These are phyloP conservation scores for Capniomyces stellatus DNA, from an alignment of 371 early-diverging fungal species.

Conservation along the genomic window DNA sequence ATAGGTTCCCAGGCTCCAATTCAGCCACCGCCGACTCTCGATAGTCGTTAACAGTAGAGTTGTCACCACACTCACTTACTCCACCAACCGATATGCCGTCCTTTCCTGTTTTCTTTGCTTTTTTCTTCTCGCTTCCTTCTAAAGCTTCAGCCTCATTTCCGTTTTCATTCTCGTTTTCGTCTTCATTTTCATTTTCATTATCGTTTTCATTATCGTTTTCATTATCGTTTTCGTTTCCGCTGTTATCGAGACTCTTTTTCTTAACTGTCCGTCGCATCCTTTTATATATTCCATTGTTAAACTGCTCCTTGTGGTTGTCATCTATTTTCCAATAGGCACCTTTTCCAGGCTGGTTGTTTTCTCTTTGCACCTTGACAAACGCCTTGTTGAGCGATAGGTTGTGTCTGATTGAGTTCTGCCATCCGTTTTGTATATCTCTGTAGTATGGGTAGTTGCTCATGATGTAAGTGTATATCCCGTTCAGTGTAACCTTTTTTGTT, in stretches of 20 bases:
- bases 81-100: no score
- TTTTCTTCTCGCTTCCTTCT: background rate
- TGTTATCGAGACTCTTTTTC: background rate
- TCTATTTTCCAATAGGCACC: slow-evolving; percentile 81
- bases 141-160: background rate
- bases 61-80: no score
- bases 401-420: slow-evolving; percentile 95
- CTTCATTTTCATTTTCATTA: no score
- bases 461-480: slow-evolving; percentile 72
- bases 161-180: no score
- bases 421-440: slow-evolving; percentile 58
- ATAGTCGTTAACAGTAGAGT: no score
- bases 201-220: no score
- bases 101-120: background rate
- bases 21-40: no score
- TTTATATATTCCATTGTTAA: slow-evolving; percentile 40
- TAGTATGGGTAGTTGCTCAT: slow-evolving; percentile 67
- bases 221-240: background rate
- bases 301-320: slow-evolving; percentile 29
- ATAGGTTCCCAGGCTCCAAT: no score
- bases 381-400: slow-evolving; percentile 89
- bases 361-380: slow-evolving; percentile 77
- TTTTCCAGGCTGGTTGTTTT: slow-evolving; percentile 77
- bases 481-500: slow-evolving; percentile 55
- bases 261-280: slow-evolving; percentile 30